Evolutionary conservation across 1,139 yeast species (phyloP).

Genomic region (Suhomyces yuchorum): DNA sequence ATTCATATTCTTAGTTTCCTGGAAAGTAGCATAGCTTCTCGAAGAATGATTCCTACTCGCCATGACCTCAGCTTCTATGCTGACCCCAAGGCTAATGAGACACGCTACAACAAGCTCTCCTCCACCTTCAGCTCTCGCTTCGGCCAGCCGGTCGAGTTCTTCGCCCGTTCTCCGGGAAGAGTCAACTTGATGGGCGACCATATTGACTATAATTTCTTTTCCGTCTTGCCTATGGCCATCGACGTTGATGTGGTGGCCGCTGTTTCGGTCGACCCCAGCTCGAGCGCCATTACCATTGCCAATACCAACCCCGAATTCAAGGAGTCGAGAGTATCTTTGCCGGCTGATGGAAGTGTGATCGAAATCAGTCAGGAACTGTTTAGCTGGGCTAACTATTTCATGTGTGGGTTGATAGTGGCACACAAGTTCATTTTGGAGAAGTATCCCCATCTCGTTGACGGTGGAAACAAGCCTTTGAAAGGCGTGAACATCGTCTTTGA

Average conservation of each 20-base stretch:
- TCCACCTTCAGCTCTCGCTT: conserved; percentile 25
- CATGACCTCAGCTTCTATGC: conserved; percentile 41
- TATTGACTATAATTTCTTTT: conserved; percentile 67
- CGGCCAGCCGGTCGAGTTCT: conserved; percentile 39
- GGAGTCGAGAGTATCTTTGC: conserved; percentile 38
- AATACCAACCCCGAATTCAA: conserved; percentile 42
- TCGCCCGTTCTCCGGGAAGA: conserved; percentile 71
- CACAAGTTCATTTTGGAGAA: conserved; percentile 49
- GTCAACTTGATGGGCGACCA: conserved; percentile 79
- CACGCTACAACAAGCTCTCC: conserved; percentile 30
- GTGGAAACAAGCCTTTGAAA: conserved; percentile 26
- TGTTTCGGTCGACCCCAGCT: conserved; percentile 34
- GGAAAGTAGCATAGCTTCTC: not conserved
- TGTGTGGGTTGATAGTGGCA: conserved; percentile 67
- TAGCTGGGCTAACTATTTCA: conserved; percentile 70
- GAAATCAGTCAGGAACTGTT: conserved; percentile 51
- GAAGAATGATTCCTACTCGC: conserved; percentile 32
- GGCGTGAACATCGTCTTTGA: conserved; percentile 60
- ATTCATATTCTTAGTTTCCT: not conserved
- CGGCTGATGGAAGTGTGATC: conserved; percentile 43
- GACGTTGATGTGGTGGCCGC: conserved; percentile 66
- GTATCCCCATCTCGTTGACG: conserved; percentile 23
- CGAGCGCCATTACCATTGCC: conserved; percentile 39
- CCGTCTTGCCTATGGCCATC: conserved; percentile 78
- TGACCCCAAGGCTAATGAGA: conserved; percentile 25